Percentiles rank a stretch among this genome's conserved stretches.
Conservation (phyloP, 352 stramenopile genomes). For the Pythium guiyangense region DNA sequence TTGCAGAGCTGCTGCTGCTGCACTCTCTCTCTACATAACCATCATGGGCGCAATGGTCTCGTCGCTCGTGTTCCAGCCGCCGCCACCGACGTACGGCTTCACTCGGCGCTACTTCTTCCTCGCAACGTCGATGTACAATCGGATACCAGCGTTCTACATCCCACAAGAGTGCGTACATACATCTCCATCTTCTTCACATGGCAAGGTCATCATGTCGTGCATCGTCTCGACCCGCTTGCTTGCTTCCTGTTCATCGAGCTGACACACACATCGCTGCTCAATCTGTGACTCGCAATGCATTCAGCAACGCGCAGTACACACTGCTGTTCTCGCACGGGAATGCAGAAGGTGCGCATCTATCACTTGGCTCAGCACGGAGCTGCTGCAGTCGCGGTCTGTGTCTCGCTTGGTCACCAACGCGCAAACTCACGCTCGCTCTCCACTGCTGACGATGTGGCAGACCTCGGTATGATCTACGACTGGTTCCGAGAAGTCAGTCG, state of each 20-base stretch:
- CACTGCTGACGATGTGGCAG: conserved; percentile 21
- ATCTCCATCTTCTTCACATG: too few species aligned
- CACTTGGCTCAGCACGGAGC: too few species aligned
- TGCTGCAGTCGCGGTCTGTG: background rate
- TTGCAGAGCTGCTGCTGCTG: background rate
- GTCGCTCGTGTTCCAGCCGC: conserved; percentile 87
- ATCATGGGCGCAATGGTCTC: conserved; percentile 84
- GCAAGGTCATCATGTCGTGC: too few species aligned
- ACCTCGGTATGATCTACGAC: conserved; percentile 97
- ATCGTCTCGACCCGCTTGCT: too few species aligned
- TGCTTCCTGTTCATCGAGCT: background rate
- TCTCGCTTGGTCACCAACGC: background rate
- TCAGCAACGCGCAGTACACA: conserved; percentile 90
- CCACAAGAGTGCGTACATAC: conserved; percentile 64
- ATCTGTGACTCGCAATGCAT: background rate
- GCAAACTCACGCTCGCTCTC: background rate
- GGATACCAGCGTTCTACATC: conserved; percentile 96
- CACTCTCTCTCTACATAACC: background rate
- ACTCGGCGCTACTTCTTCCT: conserved; percentile 93
- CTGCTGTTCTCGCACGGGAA: conserved; percentile 98
- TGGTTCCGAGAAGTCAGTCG: conserved; percentile 94
- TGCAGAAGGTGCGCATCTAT: conserved; percentile 83
- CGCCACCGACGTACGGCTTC: conserved; percentile 63
- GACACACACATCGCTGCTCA: background rate
- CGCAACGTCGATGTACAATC: conserved; percentile 79